These are phyloP conservation scores for Kitagawia praeruptora DNA, from an alignment of 129 eudicot species.

Conservation along the genomic window DNA sequence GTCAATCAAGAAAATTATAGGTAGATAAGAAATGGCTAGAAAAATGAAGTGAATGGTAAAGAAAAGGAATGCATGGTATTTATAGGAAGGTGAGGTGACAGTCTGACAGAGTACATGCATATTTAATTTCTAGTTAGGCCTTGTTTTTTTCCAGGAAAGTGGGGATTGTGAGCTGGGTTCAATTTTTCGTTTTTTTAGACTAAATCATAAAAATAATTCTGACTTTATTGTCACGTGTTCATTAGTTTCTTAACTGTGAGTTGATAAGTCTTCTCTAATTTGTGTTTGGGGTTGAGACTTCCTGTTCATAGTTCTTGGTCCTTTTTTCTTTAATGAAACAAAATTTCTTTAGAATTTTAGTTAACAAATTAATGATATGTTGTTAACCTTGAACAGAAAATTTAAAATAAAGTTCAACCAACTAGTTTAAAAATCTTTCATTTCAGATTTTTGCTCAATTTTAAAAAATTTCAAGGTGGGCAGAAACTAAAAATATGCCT, in stretches of 20 bases:
- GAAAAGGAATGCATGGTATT: background rate
- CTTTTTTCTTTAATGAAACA: too few relatives aligned
- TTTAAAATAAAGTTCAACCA: too few relatives aligned
- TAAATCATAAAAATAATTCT: background rate
- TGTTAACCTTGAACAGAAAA: too few relatives aligned
- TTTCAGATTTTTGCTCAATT: too few relatives aligned
- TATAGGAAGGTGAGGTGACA: background rate
- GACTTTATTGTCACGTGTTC: background rate
- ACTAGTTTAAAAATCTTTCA: too few relatives aligned
- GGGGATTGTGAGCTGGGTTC: background rate
- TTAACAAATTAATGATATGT: too few relatives aligned
- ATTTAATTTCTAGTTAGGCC: background rate
- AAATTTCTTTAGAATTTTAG: too few relatives aligned
- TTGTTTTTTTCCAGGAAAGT: background rate
- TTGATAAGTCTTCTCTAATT: background rate
- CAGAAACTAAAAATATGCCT: too few relatives aligned
- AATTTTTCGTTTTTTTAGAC: background rate
- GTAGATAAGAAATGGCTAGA: background rate
- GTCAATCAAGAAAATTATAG: too few relatives aligned
- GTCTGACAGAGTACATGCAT: background rate
- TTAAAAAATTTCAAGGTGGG: too few relatives aligned
- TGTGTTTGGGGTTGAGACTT: background rate
- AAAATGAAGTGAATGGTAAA: background rate
- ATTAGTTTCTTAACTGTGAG: background rate
- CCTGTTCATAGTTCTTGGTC: background rate